Conservation (phyloP, 257 asterid genomes). For the Galeopsis tetrahit region DNA sequence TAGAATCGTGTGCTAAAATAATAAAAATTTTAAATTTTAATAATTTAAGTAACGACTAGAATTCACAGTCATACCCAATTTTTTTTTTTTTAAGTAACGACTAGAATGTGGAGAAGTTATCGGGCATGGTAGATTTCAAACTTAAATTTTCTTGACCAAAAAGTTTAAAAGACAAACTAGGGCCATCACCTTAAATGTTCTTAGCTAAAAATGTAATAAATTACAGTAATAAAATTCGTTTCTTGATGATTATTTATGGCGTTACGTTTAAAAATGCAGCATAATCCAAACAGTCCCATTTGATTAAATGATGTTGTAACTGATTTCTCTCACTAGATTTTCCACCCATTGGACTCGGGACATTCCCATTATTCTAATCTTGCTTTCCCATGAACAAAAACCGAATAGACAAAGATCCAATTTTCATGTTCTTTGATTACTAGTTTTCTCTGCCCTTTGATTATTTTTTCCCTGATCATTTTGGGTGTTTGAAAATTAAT, state of each 20-base stretch:
- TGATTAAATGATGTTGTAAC: conserved; percentile 9
- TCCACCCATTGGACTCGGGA: conserved; percentile 40
- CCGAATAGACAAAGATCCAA: not conserved
- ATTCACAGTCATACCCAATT: too few relatives aligned
- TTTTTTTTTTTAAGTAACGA: too few relatives aligned
- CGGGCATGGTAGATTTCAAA: too few relatives aligned
- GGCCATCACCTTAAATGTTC: too few relatives aligned
- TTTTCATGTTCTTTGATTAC: not conserved
- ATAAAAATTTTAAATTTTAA: too few relatives aligned
- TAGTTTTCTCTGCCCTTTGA: not conserved
- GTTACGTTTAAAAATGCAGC: not conserved
- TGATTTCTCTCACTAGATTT: conserved; percentile 34
- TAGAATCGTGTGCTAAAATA: too few relatives aligned
- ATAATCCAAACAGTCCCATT: conserved; percentile 21
- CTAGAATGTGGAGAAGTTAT: too few relatives aligned
- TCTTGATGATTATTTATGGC: not conserved
- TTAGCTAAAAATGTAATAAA: not conserved
- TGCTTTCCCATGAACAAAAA: not conserved
- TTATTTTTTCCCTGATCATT: not conserved
- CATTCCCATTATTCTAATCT: conserved; percentile 24
- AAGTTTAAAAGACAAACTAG: too few relatives aligned
- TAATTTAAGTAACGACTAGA: too few relatives aligned
- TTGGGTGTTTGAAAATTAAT: not conserved
- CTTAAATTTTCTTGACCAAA: too few relatives aligned
- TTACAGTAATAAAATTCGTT: not conserved